A percentile compares a stretch with the other conserved stretches of the same genome.
Evolutionary conservation across 1,284 basidiomycete genomes (phyloP).

Genomic region (Rhodotorula sp.): DNA sequence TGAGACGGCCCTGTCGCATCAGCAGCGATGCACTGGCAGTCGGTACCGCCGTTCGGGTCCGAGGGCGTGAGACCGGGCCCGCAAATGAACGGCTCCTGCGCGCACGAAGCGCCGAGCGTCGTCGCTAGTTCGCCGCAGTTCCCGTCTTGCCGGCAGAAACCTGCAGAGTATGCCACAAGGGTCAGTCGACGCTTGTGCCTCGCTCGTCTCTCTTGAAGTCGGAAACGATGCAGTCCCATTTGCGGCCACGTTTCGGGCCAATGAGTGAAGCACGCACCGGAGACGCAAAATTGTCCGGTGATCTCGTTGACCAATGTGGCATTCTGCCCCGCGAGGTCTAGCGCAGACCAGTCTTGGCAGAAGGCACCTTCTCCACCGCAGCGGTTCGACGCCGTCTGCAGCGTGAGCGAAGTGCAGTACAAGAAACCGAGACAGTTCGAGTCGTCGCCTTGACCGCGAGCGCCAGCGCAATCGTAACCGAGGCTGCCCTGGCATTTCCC

Average conservation of each 20-base stretch:
- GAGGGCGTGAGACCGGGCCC: neutral
- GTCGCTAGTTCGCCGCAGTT: conserved; percentile 12
- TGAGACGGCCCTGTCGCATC: conserved; percentile 2
- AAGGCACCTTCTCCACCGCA: conserved; percentile 25
- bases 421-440: conserved; percentile 28
- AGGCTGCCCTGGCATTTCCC: conserved; percentile 23
- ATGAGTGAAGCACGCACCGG: neutral
- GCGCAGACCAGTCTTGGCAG: conserved; percentile 23
- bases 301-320: conserved; percentile 6
- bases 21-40: neutral
- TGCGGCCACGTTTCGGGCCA: too few relatives aligned
- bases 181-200: neutral
- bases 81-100: conserved; percentile 9
- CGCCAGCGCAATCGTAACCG: conserved; percentile 9
- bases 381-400: conserved; percentile 3
- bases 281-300: conserved; percentile 22
- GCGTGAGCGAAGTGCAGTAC: conserved; percentile 18
- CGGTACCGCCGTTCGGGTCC: neutral
- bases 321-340: conserved; percentile 1
- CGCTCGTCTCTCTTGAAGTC: neutral
- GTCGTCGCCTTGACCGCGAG: conserved; percentile 3
- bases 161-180: conserved; percentile 12
- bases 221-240: neutral
- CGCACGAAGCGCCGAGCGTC: conserved; percentile 3
- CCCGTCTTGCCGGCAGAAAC: neutral